Base-by-base conservation (phyloP, 768 basidiomycete genomes). In the Suillus spraguei region DNA sequence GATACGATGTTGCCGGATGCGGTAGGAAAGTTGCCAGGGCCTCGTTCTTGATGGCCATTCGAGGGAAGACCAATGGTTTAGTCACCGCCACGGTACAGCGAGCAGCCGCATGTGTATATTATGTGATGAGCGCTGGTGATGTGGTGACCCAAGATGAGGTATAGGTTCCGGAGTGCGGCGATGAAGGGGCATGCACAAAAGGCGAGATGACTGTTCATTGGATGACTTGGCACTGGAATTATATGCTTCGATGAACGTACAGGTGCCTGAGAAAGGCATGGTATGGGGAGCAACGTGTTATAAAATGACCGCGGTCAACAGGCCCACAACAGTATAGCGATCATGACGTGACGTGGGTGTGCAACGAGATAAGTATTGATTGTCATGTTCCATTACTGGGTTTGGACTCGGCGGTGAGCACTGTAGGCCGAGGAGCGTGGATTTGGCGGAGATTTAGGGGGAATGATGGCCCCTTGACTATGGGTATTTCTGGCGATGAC, bases 241-340 rank as follows among this genome's bases (percentile, higher is more conserved):
- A 35, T 36, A 28, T 61, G 50, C 50, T 58, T 39, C 53, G 60
- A 41, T 55, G 60, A 60, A 38, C 17, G 20, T 20, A 44, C 10
- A 46, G 3, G 42, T 33, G 41, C 61, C 63, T 64, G 60, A 56
- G 63, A 64, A 64, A 20, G 52, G 53, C 28, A 60, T 35, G 28
- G 41, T 47, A 20, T 36, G 50, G 52, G n/a, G 60, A 49, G 46
- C 42, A 41, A 66, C 49, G 62, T 59, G 60, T 60, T 61, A 63
- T 35, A 49, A 49, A 63, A 63, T 69, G 68, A 60, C 61, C 60
- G 65, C 62, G 59, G 60, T 64, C 60, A 62, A 70, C 65, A 50
- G 59, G 33, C 44, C 46, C 63, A 28, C 28, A 28, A 4, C 28
- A 28, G 28, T 60, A 32, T 35, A 64, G 59, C 58, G 63, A 63